phyloP scores from a whole-genome alignment of 140 eudicot genomes.

The Ambrosia hybrid region DNA sequence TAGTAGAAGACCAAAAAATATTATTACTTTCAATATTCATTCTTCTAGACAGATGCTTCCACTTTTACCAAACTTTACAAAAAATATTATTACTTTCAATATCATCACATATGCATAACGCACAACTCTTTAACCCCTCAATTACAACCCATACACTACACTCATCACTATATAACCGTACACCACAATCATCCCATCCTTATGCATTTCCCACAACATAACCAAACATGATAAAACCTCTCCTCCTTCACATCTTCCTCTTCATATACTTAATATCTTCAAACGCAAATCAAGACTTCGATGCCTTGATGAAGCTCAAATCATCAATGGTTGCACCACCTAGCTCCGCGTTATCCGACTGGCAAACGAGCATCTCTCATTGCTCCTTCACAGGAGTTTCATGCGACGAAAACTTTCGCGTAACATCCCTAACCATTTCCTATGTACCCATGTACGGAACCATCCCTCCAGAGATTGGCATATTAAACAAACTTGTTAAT shows the following conservation, averaged over 20 bases:
- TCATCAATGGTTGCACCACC: constrained; percentile 50
- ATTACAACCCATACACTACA: too few species aligned
- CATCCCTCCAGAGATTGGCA: constrained; percentile 65
- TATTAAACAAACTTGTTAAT: constrained; percentile 43
- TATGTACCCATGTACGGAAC: constrained; percentile 51
- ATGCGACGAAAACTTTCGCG: constrained; percentile 51
- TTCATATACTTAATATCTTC: constrained; percentile 15
- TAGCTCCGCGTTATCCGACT: constrained; percentile 55
- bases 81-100: too few species aligned
- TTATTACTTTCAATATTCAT: background rate
- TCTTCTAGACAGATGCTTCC: constrained; percentile 19
- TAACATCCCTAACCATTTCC: constrained; percentile 49
- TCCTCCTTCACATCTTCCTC: constrained; percentile 25
- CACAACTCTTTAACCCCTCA: background rate
- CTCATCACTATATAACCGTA: constrained; percentile 29
- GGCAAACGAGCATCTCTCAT: constrained; percentile 48
- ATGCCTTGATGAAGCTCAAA: constrained; percentile 60
- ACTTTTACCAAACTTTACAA: background rate
- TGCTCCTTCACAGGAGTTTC: constrained; percentile 79
- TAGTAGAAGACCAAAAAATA: background rate
- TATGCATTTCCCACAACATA: too few species aligned
- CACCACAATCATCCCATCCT: background rate
- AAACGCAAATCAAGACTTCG: constrained; percentile 47
- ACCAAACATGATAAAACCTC: too few species aligned
- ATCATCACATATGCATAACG: background rate